Base-by-base conservation (phyloP, 2,329 filamentous ascomycete species). In the Domatiomyces globalis region DNA sequence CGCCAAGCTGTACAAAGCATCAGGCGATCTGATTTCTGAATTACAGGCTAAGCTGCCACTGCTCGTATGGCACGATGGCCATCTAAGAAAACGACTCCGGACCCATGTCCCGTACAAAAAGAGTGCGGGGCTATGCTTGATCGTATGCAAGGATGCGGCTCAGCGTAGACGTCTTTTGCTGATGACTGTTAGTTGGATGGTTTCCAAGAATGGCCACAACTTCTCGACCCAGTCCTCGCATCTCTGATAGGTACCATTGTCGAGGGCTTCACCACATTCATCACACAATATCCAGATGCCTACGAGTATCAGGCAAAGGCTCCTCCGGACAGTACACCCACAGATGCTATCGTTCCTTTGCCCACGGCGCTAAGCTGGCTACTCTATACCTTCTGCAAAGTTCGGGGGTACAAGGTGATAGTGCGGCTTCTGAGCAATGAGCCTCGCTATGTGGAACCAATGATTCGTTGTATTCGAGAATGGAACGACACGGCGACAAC, bases 181-280 rank as follows among this genome's bases (percentile, higher is more conserved):
- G n/a, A 42, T 43, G 15, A 46, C 55, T 57, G 51, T 56, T 52
- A 73, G 71, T 79, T 98, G 48, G 88, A 95, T 60, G 81, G 85
- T 1, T 98, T 96, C 60, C 90, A 96, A 73, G 89, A 95, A 72
- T 83, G 94, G 58, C 92, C 92, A 17, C 92, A 98, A 66, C 76
- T 96, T 42, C 77, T 98, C 22, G 92, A 98, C 68, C 80, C 87
- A 8, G 79, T 90, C 66, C 75, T 98, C 43, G 81, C 84, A 48
- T 76, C 71, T 56, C 81, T 94, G 67, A 73, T 96, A 48, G 83
- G 86, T 20, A 71, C 78, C 43, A 73, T 96, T 36, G 81, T 87
- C 22, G 76, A 83, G 61, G 83, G 85, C 17, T 94, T 90, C 61
- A 71, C 95, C 18, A 77, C 80, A 50, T 81, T 80, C 61, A 69